phyloP scores from a whole-genome alignment of 1,284 basidiomycete species.

The Puccinia novopanici region DNA sequence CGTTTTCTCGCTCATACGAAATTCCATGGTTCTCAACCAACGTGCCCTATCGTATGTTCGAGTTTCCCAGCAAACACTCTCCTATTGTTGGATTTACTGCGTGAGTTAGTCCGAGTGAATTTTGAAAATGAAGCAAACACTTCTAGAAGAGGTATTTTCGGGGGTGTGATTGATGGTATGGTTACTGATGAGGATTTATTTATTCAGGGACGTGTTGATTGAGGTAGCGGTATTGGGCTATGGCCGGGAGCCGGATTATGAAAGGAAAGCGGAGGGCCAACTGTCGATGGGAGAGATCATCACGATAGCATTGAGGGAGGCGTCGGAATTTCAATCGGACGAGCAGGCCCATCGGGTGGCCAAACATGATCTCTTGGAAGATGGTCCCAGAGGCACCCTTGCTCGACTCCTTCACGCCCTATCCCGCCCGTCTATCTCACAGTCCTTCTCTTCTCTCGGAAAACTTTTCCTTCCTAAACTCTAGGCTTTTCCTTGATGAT shows the following conservation, averaged over 20 bases:
- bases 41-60: constrained; percentile 31
- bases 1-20: constrained; percentile 14
- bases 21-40: constrained; percentile 34
- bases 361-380: constrained; percentile 29
- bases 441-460: neutral
- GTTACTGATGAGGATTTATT: neutral
- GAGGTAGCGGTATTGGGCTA: constrained; percentile 31
- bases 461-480: neutral
- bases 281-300: constrained; percentile 30
- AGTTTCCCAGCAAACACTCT: constrained; percentile 37
- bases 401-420: neutral
- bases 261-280: constrained; percentile 21
- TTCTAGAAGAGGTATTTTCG: no score
- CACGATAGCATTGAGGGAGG: constrained; percentile 17
- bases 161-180: neutral
- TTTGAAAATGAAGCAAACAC: no score
- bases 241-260: constrained; percentile 27
- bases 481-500: neutral
- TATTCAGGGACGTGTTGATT: constrained; percentile 26
- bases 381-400: constrained; percentile 1
- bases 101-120: no score
- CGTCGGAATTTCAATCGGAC: constrained; percentile 29
- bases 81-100: constrained; percentile 45
- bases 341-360: constrained; percentile 21
- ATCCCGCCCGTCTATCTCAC: neutral